Percentiles rank a stretch among this genome's conserved stretches.
Evolutionary conservation across 176 grass and related monocot genomes (phyloP).

Genomic region (Oryza longistaminata): DNA sequence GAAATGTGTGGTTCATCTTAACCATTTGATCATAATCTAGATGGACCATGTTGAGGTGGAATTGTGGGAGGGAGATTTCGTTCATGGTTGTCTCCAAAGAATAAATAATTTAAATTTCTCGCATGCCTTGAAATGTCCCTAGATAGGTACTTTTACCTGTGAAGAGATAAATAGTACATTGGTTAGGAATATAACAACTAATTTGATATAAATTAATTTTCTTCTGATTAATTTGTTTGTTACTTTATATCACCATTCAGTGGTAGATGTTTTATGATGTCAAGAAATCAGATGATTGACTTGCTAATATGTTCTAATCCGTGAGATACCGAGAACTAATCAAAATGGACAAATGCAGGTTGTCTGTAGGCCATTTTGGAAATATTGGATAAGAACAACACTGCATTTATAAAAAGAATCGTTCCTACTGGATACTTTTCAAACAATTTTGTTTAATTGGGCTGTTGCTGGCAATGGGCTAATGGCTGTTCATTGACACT

Average conservation of each 20-base stretch:
- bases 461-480: not conserved
- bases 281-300: not conserved
- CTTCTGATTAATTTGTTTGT: not conserved
- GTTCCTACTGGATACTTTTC: not conserved
- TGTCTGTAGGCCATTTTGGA: not conserved
- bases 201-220: not conserved
- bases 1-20: not conserved
- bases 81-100: slow-evolving; percentile 24
- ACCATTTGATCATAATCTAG: slow-evolving; percentile 27
- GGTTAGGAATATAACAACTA: not conserved
- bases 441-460: slow-evolving; percentile 5
- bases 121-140: not conserved
- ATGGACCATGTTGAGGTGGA: not conserved
- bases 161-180: not conserved
- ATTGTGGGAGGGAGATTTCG: not conserved
- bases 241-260: slow-evolving; percentile 8
- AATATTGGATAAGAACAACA: slow-evolving; percentile 3
- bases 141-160: not conserved
- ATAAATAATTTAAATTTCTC: slow-evolving; percentile 17
- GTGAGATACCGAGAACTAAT: not conserved
- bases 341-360: not conserved
- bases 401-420: slow-evolving; percentile 11
- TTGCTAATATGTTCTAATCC: not conserved
- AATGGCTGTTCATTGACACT: slow-evolving; percentile 8
- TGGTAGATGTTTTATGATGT: not conserved